phyloP scores from a whole-genome alignment of 495 filamentous ascomycete genomes.

The Daldinia bambusicola region DNA sequence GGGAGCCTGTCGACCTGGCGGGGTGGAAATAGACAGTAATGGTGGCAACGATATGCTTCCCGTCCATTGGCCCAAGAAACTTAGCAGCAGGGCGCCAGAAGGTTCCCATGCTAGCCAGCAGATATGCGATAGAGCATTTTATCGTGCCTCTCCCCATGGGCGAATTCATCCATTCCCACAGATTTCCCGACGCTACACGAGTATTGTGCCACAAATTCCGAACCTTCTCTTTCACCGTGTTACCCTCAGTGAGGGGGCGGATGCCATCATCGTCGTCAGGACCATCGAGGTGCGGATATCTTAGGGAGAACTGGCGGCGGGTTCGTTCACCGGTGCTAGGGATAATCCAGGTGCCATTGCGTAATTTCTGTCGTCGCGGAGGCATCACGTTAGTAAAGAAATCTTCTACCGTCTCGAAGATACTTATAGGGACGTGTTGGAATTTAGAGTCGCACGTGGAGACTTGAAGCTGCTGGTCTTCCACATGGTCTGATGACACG shows the following conservation, averaged over 20 bases:
- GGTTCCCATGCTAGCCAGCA: constrained; percentile 87
- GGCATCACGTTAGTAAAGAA: constrained; percentile 44
- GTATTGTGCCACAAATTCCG: constrained; percentile 43
- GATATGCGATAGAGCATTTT: constrained; percentile 94
- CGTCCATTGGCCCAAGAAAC: constrained; percentile 85
- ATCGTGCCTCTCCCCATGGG: constrained; percentile 77
- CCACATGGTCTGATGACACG: not conserved
- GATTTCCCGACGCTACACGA: constrained; percentile 29
- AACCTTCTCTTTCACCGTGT: constrained; percentile 41
- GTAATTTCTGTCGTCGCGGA: constrained; percentile 60
- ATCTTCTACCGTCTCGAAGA: constrained; percentile 17
- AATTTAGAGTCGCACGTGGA: constrained; percentile 9
- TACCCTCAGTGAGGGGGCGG: constrained; percentile 45
- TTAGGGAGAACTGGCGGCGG: constrained; percentile 66
- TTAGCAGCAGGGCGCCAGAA: constrained; percentile 78
- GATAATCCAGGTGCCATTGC: constrained; percentile 69
- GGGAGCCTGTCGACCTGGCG: constrained; percentile 87
- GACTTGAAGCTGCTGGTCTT: not conserved
- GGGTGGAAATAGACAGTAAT: constrained; percentile 97
- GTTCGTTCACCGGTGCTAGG: constrained; percentile 69
- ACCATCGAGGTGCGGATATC: constrained; percentile 48
- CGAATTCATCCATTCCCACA: constrained; percentile 59
- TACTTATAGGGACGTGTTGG: constrained; percentile 8
- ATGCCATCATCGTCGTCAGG: constrained; percentile 40
- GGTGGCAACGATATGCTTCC: constrained; percentile 95